Conservation (phyloP, 768 basidiomycete species). For the Pholiota conissans region DNA sequence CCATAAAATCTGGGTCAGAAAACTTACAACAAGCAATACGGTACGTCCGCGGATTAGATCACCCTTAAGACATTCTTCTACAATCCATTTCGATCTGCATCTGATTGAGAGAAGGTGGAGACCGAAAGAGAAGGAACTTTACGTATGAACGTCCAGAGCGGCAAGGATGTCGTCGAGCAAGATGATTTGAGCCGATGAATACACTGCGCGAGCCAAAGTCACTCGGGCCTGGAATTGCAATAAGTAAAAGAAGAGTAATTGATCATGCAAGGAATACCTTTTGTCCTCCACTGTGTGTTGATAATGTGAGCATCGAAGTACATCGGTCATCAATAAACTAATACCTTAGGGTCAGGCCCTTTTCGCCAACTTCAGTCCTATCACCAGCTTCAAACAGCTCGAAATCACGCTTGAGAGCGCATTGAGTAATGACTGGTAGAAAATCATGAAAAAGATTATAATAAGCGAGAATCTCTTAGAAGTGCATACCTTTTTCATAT, state of each 20-base stretch:
- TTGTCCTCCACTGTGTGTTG: constrained; percentile 43
- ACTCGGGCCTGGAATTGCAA: constrained; percentile 46
- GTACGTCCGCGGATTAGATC: constrained; percentile 79
- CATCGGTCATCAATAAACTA: neutral
- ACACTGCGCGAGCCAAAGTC: constrained; percentile 46
- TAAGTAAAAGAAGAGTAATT: neutral
- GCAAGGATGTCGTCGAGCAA: constrained; percentile 75
- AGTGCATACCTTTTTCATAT: constrained; percentile 53
- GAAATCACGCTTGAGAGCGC: constrained; percentile 72
- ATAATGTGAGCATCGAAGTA: neutral
- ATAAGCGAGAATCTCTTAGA: neutral
- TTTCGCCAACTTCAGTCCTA: constrained; percentile 70
- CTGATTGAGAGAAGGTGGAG: neutral
- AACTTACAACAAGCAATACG: constrained; percentile 71
- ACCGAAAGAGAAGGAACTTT: neutral
- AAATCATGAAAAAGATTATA: constrained; percentile 47
- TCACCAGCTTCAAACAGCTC: constrained; percentile 68
- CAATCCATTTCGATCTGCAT: constrained; percentile 78
- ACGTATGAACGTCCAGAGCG: constrained; percentile 50
- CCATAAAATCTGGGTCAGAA: neutral
- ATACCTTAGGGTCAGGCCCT: constrained; percentile 52
- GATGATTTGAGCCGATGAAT: constrained; percentile 56
- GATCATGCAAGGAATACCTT: constrained; percentile 27
- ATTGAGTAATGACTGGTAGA: constrained; percentile 68
- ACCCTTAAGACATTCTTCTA: constrained; percentile 76